Conservation (phyloP, 78 protist species). For the Salpingoeca rosetta region DNA sequence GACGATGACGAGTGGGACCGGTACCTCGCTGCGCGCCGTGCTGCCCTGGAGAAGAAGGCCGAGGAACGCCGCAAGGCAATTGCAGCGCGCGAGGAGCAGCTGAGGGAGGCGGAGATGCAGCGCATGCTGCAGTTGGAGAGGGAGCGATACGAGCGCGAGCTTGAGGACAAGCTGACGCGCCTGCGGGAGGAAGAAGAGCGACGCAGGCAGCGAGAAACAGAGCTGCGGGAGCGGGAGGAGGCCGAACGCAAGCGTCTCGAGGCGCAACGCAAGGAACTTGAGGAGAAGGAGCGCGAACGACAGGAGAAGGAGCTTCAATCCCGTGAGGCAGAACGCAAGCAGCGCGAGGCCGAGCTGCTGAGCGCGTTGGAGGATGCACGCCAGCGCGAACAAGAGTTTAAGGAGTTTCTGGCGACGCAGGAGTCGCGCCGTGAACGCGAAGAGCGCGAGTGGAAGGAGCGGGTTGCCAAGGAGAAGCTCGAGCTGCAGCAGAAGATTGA, state of each 20-base stretch:
- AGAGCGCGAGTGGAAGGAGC: neutral
- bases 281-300: neutral
- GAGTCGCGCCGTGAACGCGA: neutral
- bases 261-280: neutral
- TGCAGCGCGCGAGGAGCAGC: too few relatives aligned
- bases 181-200: neutral
- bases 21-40: too few relatives aligned
- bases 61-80: too few relatives aligned
- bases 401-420: neutral
- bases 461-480: neutral
- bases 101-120: too few relatives aligned
- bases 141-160: neutral
- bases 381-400: neutral
- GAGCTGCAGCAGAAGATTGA: neutral
- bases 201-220: neutral
- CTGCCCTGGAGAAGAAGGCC: too few relatives aligned
- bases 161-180: neutral
- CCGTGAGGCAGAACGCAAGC: too few relatives aligned
- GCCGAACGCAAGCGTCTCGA: neutral
- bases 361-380: neutral
- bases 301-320: neutral
- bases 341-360: neutral
- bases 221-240: too few relatives aligned
- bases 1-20: too few relatives aligned
- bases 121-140: too few relatives aligned